Evolutionary conservation across 139 green algal species (phyloP), one percentile per base, ranked within the genome.

Genomic region (Diplosphaera chodatii): DNA sequence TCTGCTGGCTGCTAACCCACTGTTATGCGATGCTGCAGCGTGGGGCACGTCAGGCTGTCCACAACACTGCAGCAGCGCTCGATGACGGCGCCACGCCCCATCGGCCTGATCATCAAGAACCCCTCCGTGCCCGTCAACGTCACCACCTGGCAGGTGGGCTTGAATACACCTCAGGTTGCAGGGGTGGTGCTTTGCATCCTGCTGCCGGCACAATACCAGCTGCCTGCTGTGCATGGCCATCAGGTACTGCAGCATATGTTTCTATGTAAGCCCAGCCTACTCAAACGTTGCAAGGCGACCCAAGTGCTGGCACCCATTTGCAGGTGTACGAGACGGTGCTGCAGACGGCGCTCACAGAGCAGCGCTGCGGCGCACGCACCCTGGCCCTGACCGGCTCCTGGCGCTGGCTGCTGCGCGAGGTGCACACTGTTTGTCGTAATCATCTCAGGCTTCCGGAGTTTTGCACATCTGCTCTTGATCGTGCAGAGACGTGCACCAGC

Each of bases 241-340:
- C n/a, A n/a, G n/a, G n/a, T n/a, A n/a, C n/a, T n/a, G n/a, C n/a
- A n/a, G n/a, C n/a, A n/a, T n/a, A n/a, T n/a, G n/a, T n/a, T n/a
- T n/a, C n/a, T n/a, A n/a, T n/a, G n/a, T n/a, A n/a, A n/a, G n/a
- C n/a, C n/a, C n/a, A n/a, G n/a, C n/a, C n/a, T n/a, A n/a, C n/a
- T n/a, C n/a, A n/a, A n/a, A n/a, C n/a, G n/a, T n/a, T n/a, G n/a
- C n/a, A n/a, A n/a, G n/a, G n/a, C n/a, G 37, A 48, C 37, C 37
- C 8, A 48, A 48, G 8, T 13, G 8, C 37, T 48, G 10, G 37
- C 37, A 8, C 37, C 13, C 13, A 27, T 25, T 20, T 66, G 71
- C 77, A 86, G 78, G 81, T 87, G 55, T 88, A 88, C 55, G 79
- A 85, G 66, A 70, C 78, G 40, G 40, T 80, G n/a, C 74, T 88